Evolutionary conservation across 352 stramenopile genomes (phyloP), one percentile per base, ranked within the genome.

Genomic region (Aphanomyces euteiches): DNA sequence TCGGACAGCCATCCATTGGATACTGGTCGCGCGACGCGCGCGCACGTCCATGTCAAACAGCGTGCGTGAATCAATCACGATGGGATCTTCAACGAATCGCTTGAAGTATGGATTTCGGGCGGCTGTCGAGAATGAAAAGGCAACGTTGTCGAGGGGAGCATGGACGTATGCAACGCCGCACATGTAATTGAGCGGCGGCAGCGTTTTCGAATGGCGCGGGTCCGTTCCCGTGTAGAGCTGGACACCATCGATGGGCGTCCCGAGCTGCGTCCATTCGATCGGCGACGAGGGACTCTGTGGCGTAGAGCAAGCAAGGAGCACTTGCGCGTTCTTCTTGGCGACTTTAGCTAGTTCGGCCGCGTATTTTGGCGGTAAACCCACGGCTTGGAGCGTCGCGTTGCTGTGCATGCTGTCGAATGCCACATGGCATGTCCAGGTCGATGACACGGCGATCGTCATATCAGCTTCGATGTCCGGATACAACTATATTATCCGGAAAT

Each of bases 1-100:
- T n/a, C 54, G 64, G 39, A 70, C 63, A 7, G 64, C n/a, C 64
- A 70, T 63, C 64, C 64, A 70, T 12, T 70, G 56, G 13, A 70
- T 70, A 15, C 64, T 59, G 19, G 64, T 70, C 37, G 64, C 48
- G 15, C 34, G 36, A 19, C 39, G 47, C 2, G 28, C 54, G 37
- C 12, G 45, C 21, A 63, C 61, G 5, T 70, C 37, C 21, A 70
- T 70, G 54, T 70, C 64, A 40, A 48, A 70, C 36, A 70, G 19
- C 38, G 64, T 61, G 5, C 53, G 64, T 7, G 43, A 28, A 17
- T 61, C 53, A 50, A 70, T 70, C 36, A 70, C 64, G 34, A 70
- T 41, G 10, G 48, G 4, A 43, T 70, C 64, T 5, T 70, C 45
- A 8, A 70, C 54, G 38, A 61, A 60, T 7, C 54, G 64, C 19